Percentiles rank a stretch among this genome's conserved stretches.
Evolutionary conservation across 108 stramenopile genomes (phyloP).

Genomic region (Epipyxis sp.): DNA sequence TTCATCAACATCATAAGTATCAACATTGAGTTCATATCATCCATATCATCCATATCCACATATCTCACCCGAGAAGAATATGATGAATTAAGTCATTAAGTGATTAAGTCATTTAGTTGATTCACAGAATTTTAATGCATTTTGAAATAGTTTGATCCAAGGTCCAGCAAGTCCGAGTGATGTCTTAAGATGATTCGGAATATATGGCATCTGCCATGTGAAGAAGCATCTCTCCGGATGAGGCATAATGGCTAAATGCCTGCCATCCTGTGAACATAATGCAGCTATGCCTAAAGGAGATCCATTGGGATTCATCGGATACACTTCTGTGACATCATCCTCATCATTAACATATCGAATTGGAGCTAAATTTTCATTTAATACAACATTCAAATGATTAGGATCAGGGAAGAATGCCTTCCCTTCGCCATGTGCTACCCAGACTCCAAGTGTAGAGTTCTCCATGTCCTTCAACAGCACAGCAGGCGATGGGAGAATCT

Average conservation of each 20-base stretch:
- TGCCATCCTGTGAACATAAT: slow-evolving; percentile 95
- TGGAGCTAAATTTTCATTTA: slow-evolving; percentile 68
- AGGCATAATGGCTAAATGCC: slow-evolving; percentile 98
- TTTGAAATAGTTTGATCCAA: slow-evolving; percentile 99
- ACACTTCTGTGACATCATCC: slow-evolving; percentile 82
- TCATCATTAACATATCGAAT: slow-evolving; percentile 90
- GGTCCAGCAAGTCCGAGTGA: slow-evolving; percentile 64
- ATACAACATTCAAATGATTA: slow-evolving; percentile 63
- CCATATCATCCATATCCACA: no score
- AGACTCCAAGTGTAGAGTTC: slow-evolving; percentile 91
- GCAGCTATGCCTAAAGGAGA: slow-evolving; percentile 94
- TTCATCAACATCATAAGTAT: no score
- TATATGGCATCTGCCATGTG: slow-evolving; percentile 98
- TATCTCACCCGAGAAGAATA: no score
- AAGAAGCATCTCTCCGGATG: slow-evolving; percentile 97
- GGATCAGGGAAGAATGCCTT: slow-evolving; percentile 89
- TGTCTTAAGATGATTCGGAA: slow-evolving; percentile 79
- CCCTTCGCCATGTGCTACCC: slow-evolving; percentile 98
- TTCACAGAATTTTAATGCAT: slow-evolving; percentile 93
- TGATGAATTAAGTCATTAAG: no score
- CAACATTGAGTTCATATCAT: no score
- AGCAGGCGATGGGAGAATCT: slow-evolving; percentile 70
- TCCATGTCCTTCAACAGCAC: slow-evolving; percentile 93
- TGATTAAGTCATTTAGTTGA: no score
- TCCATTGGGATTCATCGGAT: slow-evolving; percentile 98